These are phyloP conservation scores for Alternaria consortialis DNA, from an alignment of 2,329 filamentous ascomycete genomes.

Conservation along the genomic window DNA sequence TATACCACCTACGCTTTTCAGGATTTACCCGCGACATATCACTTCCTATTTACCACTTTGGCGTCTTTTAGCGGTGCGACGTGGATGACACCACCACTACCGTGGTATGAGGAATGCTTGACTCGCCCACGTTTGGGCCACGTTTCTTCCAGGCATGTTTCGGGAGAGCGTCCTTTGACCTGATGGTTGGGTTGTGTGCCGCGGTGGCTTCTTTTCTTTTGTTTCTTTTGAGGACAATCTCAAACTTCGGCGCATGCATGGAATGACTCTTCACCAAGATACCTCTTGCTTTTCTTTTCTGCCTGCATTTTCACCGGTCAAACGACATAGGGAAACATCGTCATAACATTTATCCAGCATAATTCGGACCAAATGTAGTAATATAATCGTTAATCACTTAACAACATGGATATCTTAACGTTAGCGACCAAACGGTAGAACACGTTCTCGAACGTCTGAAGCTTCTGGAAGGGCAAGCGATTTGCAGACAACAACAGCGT, in stretches of 20 bases:
- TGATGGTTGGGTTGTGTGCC: slow-evolving; percentile 10
- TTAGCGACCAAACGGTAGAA: background rate
- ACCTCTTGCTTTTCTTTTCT: slow-evolving; percentile 30
- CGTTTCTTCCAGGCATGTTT: slow-evolving; percentile 2
- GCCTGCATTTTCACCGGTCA: slow-evolving; percentile 1
- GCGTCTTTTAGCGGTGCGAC: slow-evolving; percentile 19
- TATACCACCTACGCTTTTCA: slow-evolving; percentile 15
- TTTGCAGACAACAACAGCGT: background rate
- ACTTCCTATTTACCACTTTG: slow-evolving; percentile 16
- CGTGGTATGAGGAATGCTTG: slow-evolving; percentile 2
- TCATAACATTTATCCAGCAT: slow-evolving; percentile 5
- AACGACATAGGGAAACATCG: slow-evolving; percentile 7
- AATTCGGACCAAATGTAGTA: slow-evolving; percentile 4
- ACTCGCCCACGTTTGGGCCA: background rate
- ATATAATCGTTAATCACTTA: slow-evolving; percentile 10
- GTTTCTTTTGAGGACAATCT: background rate
- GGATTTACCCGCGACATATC: slow-evolving; percentile 16
- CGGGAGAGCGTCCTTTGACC: slow-evolving; percentile 5
- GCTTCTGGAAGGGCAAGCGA: slow-evolving; percentile 1
- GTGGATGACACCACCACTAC: slow-evolving; percentile 9
- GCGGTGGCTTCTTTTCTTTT: slow-evolving; percentile 9
- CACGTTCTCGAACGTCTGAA: slow-evolving; percentile 1
- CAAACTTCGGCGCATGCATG: slow-evolving; percentile 18
- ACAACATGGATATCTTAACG: background rate
- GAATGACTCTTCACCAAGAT: slow-evolving; percentile 28